These are phyloP conservation scores for Whalleya microplaca DNA, from an alignment of 2,329 filamentous ascomycete genomes.

Conservation along the genomic window DNA sequence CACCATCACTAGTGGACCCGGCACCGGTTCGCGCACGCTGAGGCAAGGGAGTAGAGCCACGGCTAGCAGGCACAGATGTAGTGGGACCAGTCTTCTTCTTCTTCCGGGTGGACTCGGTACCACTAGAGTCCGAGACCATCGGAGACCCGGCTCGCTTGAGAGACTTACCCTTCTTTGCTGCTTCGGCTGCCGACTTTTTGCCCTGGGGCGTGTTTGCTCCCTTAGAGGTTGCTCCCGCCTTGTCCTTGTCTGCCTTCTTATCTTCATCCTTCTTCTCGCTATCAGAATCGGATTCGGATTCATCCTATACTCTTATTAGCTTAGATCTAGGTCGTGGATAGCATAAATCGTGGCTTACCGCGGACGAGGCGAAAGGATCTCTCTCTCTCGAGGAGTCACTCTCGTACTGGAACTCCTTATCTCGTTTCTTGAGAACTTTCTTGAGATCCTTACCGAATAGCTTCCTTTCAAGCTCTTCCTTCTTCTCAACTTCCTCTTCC, in stretches of 20 bases:
- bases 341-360: conserved; percentile 41
- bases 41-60: conserved; percentile 60
- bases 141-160: conserved; percentile 87
- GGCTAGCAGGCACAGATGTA: conserved; percentile 54
- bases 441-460: conserved; percentile 76
- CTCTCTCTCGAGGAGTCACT: conserved; percentile 59
- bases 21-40: conserved; percentile 50
- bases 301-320: conserved; percentile 36
- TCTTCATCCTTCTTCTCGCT: conserved; percentile 63
- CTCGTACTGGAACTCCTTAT: conserved; percentile 86
- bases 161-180: conserved; percentile 60
- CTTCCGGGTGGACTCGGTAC: conserved; percentile 84
- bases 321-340: conserved; percentile 4
- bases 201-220: conserved; percentile 63
- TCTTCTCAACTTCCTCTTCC: conserved; percentile 70
- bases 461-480: conserved; percentile 70
- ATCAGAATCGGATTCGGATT: conserved; percentile 48
- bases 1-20: conserved; percentile 72
- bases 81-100: conserved; percentile 64
- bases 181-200: conserved; percentile 50
- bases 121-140: conserved; percentile 86
- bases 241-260: conserved; percentile 61
- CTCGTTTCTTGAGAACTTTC: conserved; percentile 81
- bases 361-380: conserved; percentile 59
- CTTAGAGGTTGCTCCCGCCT: conserved; percentile 67